Percentiles rank a stretch among this genome's conserved stretches.
These are phyloP conservation scores for Penicillium sp. DNA, from an alignment of 2,329 filamentous ascomycete genomes.

Conservation along the genomic window DNA sequence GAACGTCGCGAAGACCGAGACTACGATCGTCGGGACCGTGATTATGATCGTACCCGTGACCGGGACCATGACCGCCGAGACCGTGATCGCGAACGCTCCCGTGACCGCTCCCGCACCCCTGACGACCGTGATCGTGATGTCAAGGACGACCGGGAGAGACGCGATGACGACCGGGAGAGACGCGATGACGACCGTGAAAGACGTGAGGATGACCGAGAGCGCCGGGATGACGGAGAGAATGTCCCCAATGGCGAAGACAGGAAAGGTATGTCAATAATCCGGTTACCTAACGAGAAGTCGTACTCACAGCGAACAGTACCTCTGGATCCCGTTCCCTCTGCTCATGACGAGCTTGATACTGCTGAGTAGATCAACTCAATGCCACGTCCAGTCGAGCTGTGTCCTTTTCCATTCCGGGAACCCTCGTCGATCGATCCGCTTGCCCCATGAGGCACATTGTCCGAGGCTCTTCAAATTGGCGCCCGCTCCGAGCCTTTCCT, in stretches of 20 bases:
- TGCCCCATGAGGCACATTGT: not conserved
- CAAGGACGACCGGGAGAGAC: constrained; percentile 28
- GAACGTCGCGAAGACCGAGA: constrained; percentile 69
- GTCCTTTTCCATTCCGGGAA: not conserved
- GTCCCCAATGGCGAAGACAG: constrained; percentile 82
- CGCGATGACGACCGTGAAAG: constrained; percentile 67
- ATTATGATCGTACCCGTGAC: constrained; percentile 44
- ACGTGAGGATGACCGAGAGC: constrained; percentile 67
- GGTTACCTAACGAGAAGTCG: not conserved
- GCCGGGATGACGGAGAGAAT: constrained; percentile 69
- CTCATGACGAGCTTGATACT: constrained; percentile 92
- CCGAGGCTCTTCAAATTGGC: not conserved
- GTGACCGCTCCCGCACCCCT: constrained; percentile 24
- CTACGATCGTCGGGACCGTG: constrained; percentile 59
- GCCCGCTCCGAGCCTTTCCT: not conserved
- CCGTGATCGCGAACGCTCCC: constrained; percentile 40
- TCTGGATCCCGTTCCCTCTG: constrained; percentile 74
- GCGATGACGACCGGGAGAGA: constrained; percentile 58
- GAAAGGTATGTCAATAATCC: constrained; percentile 64
- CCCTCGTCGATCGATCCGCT: not conserved
- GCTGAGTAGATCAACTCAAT: constrained; percentile 63
- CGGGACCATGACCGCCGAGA: constrained; percentile 40
- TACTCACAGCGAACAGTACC: constrained; percentile 40
- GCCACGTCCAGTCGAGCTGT: constrained; percentile 6
- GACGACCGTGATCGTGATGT: constrained; percentile 24